Base-by-base conservation (phyloP, 306 rosid species). In the Pyrus communis region DNA sequence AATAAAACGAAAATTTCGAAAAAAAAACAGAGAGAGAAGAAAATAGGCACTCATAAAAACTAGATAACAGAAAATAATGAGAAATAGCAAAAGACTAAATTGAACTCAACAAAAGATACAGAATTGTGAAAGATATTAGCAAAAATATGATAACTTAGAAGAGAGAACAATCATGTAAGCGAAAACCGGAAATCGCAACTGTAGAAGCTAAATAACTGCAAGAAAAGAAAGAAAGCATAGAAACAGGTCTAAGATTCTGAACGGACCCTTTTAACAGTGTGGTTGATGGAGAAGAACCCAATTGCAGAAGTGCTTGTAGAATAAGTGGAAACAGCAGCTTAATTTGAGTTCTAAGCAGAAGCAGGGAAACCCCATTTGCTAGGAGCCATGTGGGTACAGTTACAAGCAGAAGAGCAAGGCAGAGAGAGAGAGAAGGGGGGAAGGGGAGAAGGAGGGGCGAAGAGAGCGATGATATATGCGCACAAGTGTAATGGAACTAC, bases 331-430 rank as follows among this genome's bases (percentile, higher is more conserved):
- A 65, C 1, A 75, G 76, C 54, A 59, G 54, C 22, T 72, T 33
- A 69, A 77, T 76, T 70, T 62, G 75, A 70, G 77, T 70, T 35
- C 75, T 75, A 67, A 40, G 81, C 66, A 72, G 71, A 59, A 80
- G 69, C 33, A 80, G 72, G 67, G 74, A 18, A 85, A 81, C 81
- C 93, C 97, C 93, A 84, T 85, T 73, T 69, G 87, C 42, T 88
- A 84, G 89, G 91, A 90, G 64, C 51, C 78, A 82, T 88, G 95
- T 86, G 81, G 86, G 88, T 57, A 65, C 25, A 82, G 75, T 66
- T 71, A 59, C 67, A 75, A 72, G 83, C 82, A 84, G 81, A 79
- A 64, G 15, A 33, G 31, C 27, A 60, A 73, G 59, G 51, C 69
- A 72, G 80, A 70, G 33, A 77, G 81, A 40, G 77, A 52, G 75